Base-by-base conservation (phyloP, 1,284 basidiomycete species). In the Cryptococcus sp. region DNA sequence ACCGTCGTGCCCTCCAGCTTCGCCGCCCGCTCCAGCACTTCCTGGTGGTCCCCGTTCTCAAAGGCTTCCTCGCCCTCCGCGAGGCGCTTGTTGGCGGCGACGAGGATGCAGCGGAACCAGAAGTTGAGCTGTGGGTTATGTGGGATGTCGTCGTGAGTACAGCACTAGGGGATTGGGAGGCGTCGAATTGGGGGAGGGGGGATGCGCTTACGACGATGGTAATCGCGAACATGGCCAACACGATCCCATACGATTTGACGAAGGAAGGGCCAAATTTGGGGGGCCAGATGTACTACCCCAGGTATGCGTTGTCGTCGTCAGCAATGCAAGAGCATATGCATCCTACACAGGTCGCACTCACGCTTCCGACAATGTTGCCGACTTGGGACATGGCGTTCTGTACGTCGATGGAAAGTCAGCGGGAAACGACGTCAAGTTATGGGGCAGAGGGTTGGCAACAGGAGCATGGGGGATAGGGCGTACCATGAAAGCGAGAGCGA, bases 371-470 rank as follows among this genome's bases (percentile, higher is more conserved):
- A 45, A 79, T 74, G 62, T 78, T 78, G 44, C 75, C 76, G 12
- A 74, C 60, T 60, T 78, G 76, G 1, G 69, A 70, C 24, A 78
- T 63, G 20, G 75, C 75, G 57, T 77, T 78, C 64, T 77, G 40
- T 20, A 49, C 9, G 45, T 35, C 15, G n/a, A 2, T 7, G 12
- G 40, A 12, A 5, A 12, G 37, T 56, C 40, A 33, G 28, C n/a
- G n/a, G n/a, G n/a, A n/a, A n/a, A n/a, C n/a, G n/a, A n/a, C n/a
- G n/a, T n/a, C n/a, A n/a, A n/a, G n/a, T n/a, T n/a, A 33, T 33
- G 28, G 28, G 28, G 28, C 28, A 52, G 40, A 42, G 9, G 11
- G 11, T 8, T 6, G 13, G 16, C 24, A 15, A 45, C 42, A n/a
- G n/a, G 28, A 4, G 9, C 28, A 33, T 33, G 9, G 28, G 28